Base-by-base conservation (phyloP, 768 basidiomycete genomes). In the Boletus rufocinnamomeus region DNA sequence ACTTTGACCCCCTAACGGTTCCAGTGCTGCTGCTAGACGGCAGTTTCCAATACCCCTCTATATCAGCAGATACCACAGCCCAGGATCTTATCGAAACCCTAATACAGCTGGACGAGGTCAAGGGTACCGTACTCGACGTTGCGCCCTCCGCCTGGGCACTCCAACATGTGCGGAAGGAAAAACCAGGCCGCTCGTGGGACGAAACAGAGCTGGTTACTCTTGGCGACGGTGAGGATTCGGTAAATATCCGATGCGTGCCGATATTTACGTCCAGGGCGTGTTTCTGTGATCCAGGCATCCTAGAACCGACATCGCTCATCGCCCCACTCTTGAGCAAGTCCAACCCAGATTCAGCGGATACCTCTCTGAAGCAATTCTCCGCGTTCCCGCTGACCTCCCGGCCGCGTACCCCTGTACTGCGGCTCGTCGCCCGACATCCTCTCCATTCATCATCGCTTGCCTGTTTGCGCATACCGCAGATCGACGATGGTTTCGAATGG, bases 391-490 rank as follows among this genome's bases (percentile, higher is more conserved):
- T 88, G 62, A 87, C 88, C 2, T 80, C 82, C 0, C 87, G 88
- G 69, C 75, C 89, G 38, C 87, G 88, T 65, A 76, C 77, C 3
- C 86, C 91, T 11, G 73, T 79, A 4, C 70, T 93, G 41, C 87
- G 91, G 1, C 76, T 95, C 44, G 85, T 93, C 3, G 88, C 88
- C 6, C 76, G 87, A 3, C 83, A 93, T 63, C 80, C 85, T 5
- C 71, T 76, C 17, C 78, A 90, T n/a, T 77, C 78, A 0, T 44
- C 87, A 23, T 72, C 75, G 2, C 66, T 89, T 40, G 67, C 77
- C 0, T 89, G 91, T 71, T 70, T 80, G 44, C 84, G 88, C 46
- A 82, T 93, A 17, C 90, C 90, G 3, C 88, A 91, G 69, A 83
- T 93, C 57, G 82, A 86, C 51, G 92, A 93, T 64, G 86, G 80